Percentiles rank a stretch among this genome's conserved stretches.
Evolutionary conservation across 495 filamentous ascomycete species (phyloP).

Genomic region (Parathielavia hyrcaniae): DNA sequence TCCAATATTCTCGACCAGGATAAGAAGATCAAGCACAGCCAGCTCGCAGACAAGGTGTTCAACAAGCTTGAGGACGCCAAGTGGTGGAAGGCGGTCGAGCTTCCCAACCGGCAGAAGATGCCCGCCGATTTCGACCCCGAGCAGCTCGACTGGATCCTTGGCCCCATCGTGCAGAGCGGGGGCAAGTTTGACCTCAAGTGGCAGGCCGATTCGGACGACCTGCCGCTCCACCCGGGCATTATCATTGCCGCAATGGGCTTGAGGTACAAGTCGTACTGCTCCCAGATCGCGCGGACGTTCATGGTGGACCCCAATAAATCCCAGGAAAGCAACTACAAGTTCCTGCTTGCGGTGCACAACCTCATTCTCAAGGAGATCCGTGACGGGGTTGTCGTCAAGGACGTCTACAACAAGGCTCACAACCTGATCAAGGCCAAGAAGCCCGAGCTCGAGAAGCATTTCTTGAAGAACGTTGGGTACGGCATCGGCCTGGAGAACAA

Average conservation of each 20-base stretch:
- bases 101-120: constrained; percentile 63
- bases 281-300: constrained; percentile 84
- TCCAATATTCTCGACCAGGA: constrained; percentile 88
- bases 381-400: constrained; percentile 80
- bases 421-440: constrained; percentile 73
- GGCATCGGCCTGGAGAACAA: constrained; percentile 89
- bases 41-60: constrained; percentile 75
- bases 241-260: constrained; percentile 88
- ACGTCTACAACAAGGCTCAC: constrained; percentile 85
- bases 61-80: constrained; percentile 85
- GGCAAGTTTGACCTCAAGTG: constrained; percentile 88
- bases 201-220: constrained; percentile 64
- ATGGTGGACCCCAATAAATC: constrained; percentile 93
- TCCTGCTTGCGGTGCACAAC: constrained; percentile 82
- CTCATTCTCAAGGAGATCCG: constrained; percentile 80
- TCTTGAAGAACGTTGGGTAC: constrained; percentile 79
- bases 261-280: constrained; percentile 90
- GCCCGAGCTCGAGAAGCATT: constrained; percentile 89
- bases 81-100: constrained; percentile 76
- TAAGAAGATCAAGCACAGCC: constrained; percentile 89
- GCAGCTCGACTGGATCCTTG: constrained; percentile 89
- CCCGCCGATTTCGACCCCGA: constrained; percentile 80
- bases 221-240: constrained; percentile 83
- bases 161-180: constrained; percentile 90
- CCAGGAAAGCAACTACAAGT: constrained; percentile 88